Evolutionary conservation across 2,329 filamentous ascomycete genomes (phyloP), one percentile per base, ranked within the genome.

Genomic region (Rasamsonia emersonii): DNA sequence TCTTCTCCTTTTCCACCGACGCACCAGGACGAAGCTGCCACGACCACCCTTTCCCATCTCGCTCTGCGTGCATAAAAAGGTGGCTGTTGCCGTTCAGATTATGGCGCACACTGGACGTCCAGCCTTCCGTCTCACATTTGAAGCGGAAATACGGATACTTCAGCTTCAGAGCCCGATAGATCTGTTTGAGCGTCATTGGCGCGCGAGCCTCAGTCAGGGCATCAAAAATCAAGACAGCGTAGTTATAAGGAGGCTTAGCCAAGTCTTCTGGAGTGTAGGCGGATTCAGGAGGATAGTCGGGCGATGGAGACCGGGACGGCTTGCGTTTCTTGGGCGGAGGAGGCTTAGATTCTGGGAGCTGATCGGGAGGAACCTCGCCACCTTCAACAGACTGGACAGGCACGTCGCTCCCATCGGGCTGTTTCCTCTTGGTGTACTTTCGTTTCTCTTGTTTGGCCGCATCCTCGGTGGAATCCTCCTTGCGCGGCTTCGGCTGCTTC

Each of bases 71-170:
- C 49, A 70, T 67, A 46, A 79, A 79, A 28, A 55, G 66, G 60
- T 56, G 71, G 48, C 54, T 71, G 60, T 61, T 77, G 58, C 47
- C 71, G 58, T 53, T 67, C 27, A 80, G 59, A 37, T 80, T 80
- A 50, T 80, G 76, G 19, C 76, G 68, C 21, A 80, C 75, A 59
- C 74, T 78, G 19, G 73, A 78, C 38, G 78, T 75, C 76, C 76
- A 80, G 9, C 76, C 76, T 41, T 70, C 68, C 1, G 75, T 77
- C 33, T 69, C 71, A 49, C 77, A 77, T 46, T 74, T 75, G 60
- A 73, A 79, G 46, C 63, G 63, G 46, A 68, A 68, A 46, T 72
- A 79, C 1, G 75, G 75, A 45, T 75, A 79, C 40, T 74, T 74
- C 43, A 72, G 62, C 50, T 76, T 73, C 35, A 80, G 68, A 24